These are phyloP conservation scores for Panicum miliaceum DNA, from an alignment of 176 grass and related monocot genomes.

Conservation along the genomic window DNA sequence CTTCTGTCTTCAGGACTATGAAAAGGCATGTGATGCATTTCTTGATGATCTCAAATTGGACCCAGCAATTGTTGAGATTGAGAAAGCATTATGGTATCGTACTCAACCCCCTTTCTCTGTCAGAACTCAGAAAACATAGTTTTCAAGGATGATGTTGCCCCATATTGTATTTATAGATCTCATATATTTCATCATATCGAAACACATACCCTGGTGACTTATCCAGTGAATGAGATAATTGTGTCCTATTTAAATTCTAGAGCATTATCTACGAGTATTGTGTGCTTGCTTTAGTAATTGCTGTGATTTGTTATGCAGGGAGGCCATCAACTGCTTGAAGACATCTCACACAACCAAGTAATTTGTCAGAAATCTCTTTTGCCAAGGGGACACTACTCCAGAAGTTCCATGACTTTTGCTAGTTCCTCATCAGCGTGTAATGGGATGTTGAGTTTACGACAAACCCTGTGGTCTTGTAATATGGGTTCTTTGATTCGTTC, in stretches of 20 bases:
- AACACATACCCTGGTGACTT: no score
- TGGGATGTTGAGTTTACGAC: neutral
- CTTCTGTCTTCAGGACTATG: constrained; percentile 47
- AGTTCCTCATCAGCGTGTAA: neutral
- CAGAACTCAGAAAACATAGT: neutral
- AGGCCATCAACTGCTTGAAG: constrained; percentile 25
- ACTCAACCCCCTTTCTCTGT: neutral
- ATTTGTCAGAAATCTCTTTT: neutral
- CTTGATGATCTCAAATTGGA: constrained; percentile 51
- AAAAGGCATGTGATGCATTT: constrained; percentile 45
- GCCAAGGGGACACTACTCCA: neutral
- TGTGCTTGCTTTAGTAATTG: neutral
- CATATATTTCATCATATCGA: no score
- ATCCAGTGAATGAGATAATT: neutral
- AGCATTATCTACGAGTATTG: neutral
- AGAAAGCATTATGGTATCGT: constrained; percentile 36
- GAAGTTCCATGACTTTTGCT: neutral
- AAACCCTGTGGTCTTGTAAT: neutral
- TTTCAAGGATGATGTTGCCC: neutral
- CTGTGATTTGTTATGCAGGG: neutral
- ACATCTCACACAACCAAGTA: neutral
- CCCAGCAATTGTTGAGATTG: constrained; percentile 30
- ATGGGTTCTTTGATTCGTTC: neutral
- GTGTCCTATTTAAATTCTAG: neutral
- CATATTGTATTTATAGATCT: no score